A percentile compares a stretch with the other conserved stretches of the same genome.
Conservation (phyloP, 441 rosid genomes). For the Rhodomyrtus psidioides region DNA sequence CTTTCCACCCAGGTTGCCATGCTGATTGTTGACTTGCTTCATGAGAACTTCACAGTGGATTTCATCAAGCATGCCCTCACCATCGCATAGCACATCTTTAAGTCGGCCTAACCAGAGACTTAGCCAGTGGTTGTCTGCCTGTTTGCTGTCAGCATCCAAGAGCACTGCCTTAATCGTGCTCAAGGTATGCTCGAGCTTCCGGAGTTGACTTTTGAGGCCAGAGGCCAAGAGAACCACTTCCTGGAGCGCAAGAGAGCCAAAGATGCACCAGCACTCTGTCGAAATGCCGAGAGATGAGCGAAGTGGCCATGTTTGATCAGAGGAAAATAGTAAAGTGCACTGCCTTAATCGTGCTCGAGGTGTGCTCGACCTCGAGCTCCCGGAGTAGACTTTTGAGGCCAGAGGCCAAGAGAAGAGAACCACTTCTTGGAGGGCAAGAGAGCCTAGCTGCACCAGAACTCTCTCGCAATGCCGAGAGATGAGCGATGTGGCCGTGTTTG, state of each 20-base stretch:
- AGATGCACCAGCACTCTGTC: neutral
- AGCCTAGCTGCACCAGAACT: neutral
- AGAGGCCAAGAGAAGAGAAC: neutral
- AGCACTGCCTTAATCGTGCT: neutral
- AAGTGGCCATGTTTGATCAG: neutral
- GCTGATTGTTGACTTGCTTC: neutral
- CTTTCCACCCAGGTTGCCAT: neutral
- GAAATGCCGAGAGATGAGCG: neutral
- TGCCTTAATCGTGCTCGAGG: too few relatives aligned
- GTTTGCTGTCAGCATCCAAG: neutral
- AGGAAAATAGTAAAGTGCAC: neutral
- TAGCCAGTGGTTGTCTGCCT: neutral
- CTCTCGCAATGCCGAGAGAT: neutral
- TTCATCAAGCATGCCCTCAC: neutral
- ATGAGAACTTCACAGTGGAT: neutral
- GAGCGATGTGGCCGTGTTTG: neutral
- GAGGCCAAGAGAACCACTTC: too few relatives aligned
- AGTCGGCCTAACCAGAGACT: neutral
- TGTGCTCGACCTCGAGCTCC: too few relatives aligned
- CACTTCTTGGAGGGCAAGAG: neutral
- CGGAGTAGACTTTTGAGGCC: neutral
- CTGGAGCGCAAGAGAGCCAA: neutral
- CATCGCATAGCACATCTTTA: neutral
- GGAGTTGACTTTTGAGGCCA: too few relatives aligned
- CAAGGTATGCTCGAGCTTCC: neutral